These are phyloP conservation scores for Polyplosphaeria fusca DNA, from an alignment of 495 filamentous ascomycete genomes.

Conservation along the genomic window DNA sequence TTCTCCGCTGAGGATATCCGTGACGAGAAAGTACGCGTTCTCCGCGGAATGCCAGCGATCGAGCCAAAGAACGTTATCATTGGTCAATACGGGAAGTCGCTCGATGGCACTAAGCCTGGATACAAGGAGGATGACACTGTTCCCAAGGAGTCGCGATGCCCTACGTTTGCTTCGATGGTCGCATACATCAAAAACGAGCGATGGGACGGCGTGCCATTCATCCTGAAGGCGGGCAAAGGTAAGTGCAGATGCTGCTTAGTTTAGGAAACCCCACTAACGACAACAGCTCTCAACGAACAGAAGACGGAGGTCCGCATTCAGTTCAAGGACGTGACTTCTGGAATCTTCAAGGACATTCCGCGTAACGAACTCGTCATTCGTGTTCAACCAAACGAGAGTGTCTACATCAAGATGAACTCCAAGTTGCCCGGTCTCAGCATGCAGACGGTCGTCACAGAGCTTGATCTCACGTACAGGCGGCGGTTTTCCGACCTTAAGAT, in stretches of 20 bases:
- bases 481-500: slow-evolving; percentile 99
- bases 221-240: slow-evolving; percentile 93
- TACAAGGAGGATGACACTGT: slow-evolving; percentile 99
- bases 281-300: slow-evolving; percentile 96
- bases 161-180: slow-evolving; percentile 95
- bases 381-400: slow-evolving; percentile 97
- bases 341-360: slow-evolving; percentile 99
- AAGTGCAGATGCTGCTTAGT: too few species aligned
- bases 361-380: slow-evolving; percentile 99
- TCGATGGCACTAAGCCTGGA: slow-evolving; percentile 94
- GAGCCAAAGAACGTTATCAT: slow-evolving; percentile 99
- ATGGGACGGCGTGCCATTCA: slow-evolving; percentile 99
- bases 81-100: slow-evolving; percentile 93
- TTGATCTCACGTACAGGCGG: slow-evolving; percentile 96
- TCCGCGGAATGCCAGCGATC: slow-evolving; percentile 89
- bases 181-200: slow-evolving; percentile 99
- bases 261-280: too few species aligned
- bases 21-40: slow-evolving; percentile 90
- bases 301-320: slow-evolving; percentile 99
- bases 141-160: slow-evolving; percentile 93
- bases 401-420: slow-evolving; percentile 99
- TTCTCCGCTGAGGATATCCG: slow-evolving; percentile 98
- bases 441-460: slow-evolving; percentile 99
- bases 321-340: slow-evolving; percentile 97
- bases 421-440: slow-evolving; percentile 97